Base-by-base conservation (phyloP, 2,329 filamentous ascomycete genomes). In the Monosporascus ibericus region DNA sequence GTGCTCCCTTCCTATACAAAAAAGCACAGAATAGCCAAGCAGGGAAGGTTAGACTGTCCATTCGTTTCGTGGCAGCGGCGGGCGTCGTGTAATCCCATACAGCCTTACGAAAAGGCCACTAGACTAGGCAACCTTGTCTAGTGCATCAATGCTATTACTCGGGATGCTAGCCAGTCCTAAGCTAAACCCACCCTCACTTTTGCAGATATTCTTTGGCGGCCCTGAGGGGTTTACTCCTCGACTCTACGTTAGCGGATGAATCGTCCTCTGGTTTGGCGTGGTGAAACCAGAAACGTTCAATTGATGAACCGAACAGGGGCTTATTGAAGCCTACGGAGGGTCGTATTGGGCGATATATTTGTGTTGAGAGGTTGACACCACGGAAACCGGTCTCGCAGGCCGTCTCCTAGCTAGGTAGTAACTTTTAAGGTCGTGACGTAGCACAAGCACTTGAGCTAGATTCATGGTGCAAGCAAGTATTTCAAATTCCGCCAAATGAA, bases 231-330 rank as follows among this genome's bases (percentile, higher is more conserved):
- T 5, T 22, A 46, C 24, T 22, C 24, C 17, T 22, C 25, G 17
- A 27, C 22, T 9, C 8, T 15, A 27, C 6, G 9, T 14, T 24
- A 14, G 14, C 11, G 22, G 42, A 27, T 8, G n/a, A 7, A 46
- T n/a, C n/a, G 24, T 22, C 5, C n/a, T n/a, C 42, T 25, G 42
- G 8, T 47, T 44, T 18, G 18, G 54, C 57, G 55, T 46, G 25
- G 57, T 59, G 55, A 37, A 57, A 59, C 55, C 49, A 52, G 52
- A 52, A 59, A 59, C 52, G 55, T 55, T 52, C 50, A 47, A 48
- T 49, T 25, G 22, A 17, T 30, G 7, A 22, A 46, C 24, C 25
- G 42, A 17, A 46, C 20, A 34, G 30, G 30, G 11, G 9, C 30
- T 34, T 34, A 14, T 34, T 34, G 14, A 5, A 14, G 5, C 30